Percentiles rank a stretch among this genome's conserved stretches.
phyloP scores from a whole-genome alignment of 331 rosid genomes.

The Malus hybrid region DNA sequence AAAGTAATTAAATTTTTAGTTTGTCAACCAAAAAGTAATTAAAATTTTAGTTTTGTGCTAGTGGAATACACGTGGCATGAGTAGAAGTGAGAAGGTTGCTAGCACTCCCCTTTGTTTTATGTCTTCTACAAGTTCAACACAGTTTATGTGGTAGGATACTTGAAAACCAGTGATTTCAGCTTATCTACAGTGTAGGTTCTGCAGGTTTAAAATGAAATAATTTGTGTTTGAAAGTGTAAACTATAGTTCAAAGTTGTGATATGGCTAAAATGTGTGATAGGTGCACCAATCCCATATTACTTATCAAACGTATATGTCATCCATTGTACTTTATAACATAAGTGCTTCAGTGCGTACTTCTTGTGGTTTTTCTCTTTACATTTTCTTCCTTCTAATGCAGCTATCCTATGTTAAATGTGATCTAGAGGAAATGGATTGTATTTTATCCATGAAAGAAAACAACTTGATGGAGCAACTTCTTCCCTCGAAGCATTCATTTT shows the following conservation, averaged over 20 bases:
- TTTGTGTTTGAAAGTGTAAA: not conserved
- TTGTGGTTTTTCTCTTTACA: conserved; percentile 2
- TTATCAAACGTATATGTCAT: not conserved
- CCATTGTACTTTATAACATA: not conserved
- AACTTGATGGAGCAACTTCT: conserved; percentile 79
- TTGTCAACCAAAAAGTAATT: no score
- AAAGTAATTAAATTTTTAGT: no score
- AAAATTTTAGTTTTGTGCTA: no score
- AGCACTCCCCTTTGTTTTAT: conserved; percentile 2
- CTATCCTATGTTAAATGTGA: conserved; percentile 71
- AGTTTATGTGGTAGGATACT: not conserved
- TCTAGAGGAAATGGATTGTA: conserved; percentile 86
- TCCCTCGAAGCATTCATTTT: conserved; percentile 90
- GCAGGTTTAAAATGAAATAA: not conserved
- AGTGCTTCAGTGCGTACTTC: not conserved
- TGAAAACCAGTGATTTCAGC: not conserved
- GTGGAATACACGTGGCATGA: no score
- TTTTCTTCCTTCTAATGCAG: conserved; percentile 45
- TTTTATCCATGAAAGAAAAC: conserved; percentile 66
- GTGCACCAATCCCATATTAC: not conserved
- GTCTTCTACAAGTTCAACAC: not conserved
- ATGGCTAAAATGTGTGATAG: not conserved
- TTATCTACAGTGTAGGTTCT: not conserved
- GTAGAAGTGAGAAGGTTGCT: no score
- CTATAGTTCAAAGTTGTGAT: not conserved